Percentiles rank a stretch among this genome's conserved stretches.
Evolutionary conservation across 208 protist genomes (phyloP).

Genomic region (Herpetomonas muscarum): DNA sequence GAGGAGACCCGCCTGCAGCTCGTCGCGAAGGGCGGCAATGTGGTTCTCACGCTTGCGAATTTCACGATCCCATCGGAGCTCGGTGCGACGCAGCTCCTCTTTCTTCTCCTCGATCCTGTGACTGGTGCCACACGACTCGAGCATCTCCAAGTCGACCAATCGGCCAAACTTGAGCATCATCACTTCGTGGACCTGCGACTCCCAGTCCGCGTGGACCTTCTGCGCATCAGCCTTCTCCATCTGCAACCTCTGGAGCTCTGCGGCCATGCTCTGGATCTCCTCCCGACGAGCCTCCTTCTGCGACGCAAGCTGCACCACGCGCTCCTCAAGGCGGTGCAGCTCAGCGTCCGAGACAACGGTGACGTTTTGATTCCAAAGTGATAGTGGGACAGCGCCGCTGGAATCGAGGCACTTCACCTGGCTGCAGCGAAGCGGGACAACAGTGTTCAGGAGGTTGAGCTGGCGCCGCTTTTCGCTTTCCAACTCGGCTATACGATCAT

Average conservation of each 20-base stretch:
- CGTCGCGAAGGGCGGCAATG: conserved; percentile 63
- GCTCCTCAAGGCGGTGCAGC: conserved; percentile 52
- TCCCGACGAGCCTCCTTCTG: conserved; percentile 63
- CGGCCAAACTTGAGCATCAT: conserved; percentile 96
- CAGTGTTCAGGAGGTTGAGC: conserved; percentile 94
- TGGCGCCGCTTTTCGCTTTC: conserved; percentile 92
- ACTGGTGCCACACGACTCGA: conserved; percentile 85
- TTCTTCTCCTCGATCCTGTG: conserved; percentile 87
- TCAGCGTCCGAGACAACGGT: conserved; percentile 74
- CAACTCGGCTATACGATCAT: conserved; percentile 84
- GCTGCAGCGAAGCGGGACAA: conserved; percentile 80
- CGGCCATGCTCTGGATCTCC: conserved; percentile 47
- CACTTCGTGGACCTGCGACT: conserved; percentile 87
- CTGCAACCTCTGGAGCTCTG: conserved; percentile 64
- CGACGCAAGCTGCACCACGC: conserved; percentile 74
- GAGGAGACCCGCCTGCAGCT: conserved; percentile 55
- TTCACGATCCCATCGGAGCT: conserved; percentile 70
- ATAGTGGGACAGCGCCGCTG: conserved; percentile 28
- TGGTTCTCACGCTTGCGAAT: conserved; percentile 59
- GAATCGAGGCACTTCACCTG: conserved; percentile 76
- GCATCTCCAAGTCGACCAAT: conserved; percentile 89
- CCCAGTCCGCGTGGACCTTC: conserved; percentile 69
- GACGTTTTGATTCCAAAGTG: conserved; percentile 50
- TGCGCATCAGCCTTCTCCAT: conserved; percentile 66
- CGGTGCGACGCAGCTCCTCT: conserved; percentile 79